A percentile compares a stretch with the other conserved stretches of the same genome.
Evolutionary conservation across 179 eudicot genomes (phyloP).

Genomic region (Carnegiea gigantea): DNA sequence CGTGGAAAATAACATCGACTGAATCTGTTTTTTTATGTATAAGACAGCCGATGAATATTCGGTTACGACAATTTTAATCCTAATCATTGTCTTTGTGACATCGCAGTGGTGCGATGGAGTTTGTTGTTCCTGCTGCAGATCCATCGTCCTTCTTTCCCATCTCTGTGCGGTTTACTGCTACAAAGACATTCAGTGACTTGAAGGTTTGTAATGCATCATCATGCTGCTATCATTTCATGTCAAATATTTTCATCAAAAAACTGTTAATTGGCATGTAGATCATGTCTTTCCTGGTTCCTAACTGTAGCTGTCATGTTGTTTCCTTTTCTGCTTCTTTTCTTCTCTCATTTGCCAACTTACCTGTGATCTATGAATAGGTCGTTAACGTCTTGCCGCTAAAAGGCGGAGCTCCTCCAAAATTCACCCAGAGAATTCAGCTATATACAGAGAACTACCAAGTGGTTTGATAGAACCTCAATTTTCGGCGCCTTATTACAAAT

Average conservation of each 20-base stretch:
- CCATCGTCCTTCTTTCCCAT: slow-evolving; percentile 90
- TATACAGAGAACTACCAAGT: slow-evolving; percentile 78
- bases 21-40: neutral
- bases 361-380: slow-evolving; percentile 46
- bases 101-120: slow-evolving; percentile 91
- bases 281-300: neutral
- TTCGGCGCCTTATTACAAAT: slow-evolving; percentile 3
- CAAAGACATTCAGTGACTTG: slow-evolving; percentile 77
- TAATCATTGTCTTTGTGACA: slow-evolving; percentile 1
- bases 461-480: slow-evolving; percentile 38
- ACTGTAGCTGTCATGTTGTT: neutral
- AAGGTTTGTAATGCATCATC: slow-evolving; percentile 47
- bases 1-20: neutral
- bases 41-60: neutral
- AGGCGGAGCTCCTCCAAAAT: slow-evolving; percentile 79
- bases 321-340: too few relatives aligned
- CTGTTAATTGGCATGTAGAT: neutral
- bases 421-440: slow-evolving; percentile 67
- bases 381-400: slow-evolving; percentile 62
- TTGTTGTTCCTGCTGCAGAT: slow-evolving; percentile 86
- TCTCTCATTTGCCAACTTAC: neutral
- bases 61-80: slow-evolving; percentile 5
- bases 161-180: slow-evolving; percentile 77
- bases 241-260: neutral
- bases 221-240: neutral